These are phyloP conservation scores for Aspergillus egyptiacus DNA, from an alignment of 495 filamentous ascomycete genomes.

Conservation along the genomic window DNA sequence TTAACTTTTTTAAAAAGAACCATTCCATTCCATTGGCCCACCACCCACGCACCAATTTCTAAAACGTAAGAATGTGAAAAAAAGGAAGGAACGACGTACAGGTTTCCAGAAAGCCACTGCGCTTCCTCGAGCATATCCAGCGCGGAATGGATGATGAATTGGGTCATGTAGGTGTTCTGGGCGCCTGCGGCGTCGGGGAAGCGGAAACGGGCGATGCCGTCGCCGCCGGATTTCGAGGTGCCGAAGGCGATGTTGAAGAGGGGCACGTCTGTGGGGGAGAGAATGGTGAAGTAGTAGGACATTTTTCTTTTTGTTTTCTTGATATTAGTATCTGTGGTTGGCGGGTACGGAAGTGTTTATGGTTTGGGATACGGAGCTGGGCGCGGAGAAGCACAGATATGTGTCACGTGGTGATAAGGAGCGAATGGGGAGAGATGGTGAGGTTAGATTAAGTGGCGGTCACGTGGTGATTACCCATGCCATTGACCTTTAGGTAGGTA, in stretches of 20 bases:
- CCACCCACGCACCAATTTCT: no score
- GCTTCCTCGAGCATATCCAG: slow-evolving; percentile 93
- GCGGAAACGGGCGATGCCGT: slow-evolving; percentile 70
- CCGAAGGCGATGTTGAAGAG: slow-evolving; percentile 96
- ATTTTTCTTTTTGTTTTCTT: slow-evolving; percentile 39
- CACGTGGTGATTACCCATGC: slow-evolving; percentile 26
- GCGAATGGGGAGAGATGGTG: not conserved
- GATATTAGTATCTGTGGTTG: not conserved
- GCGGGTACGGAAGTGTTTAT: no score
- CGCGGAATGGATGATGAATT: slow-evolving; percentile 90
- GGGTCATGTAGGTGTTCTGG: slow-evolving; percentile 88
- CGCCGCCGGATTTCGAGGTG: slow-evolving; percentile 87
- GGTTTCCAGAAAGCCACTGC: slow-evolving; percentile 77
- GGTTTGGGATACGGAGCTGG: not conserved
- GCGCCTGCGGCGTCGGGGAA: slow-evolving; percentile 84
- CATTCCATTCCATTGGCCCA: no score
- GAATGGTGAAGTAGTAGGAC: slow-evolving; percentile 96
- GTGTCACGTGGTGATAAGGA: not conserved
- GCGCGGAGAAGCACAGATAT: not conserved
- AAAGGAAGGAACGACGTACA: slow-evolving; percentile 47
- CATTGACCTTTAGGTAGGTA: no score
- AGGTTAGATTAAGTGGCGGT: no score
- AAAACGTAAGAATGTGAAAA: not conserved
- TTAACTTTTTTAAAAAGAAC: no score
- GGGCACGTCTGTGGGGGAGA: slow-evolving; percentile 89